Evolutionary conservation across 129 eudicot species (phyloP).

Genomic region (Oenanthe sinensis): DNA sequence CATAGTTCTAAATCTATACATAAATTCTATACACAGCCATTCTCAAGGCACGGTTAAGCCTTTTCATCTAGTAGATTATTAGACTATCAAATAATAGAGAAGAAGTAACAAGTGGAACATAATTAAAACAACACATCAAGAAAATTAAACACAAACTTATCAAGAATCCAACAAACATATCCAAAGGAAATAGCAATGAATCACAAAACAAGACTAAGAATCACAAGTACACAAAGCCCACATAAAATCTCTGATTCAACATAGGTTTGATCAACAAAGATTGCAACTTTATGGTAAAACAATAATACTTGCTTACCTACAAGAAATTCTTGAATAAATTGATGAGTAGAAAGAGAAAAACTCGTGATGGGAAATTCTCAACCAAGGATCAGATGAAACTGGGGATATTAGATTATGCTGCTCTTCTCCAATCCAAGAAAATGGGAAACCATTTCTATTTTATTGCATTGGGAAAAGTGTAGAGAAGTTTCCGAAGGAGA

Average conservation of each 20-base stretch:
- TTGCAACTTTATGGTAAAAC: not conserved
- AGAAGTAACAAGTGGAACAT: not conserved
- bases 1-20: not conserved
- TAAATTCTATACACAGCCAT: not conserved
- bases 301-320: not conserved
- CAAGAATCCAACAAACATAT: not conserved
- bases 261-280: not conserved
- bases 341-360: not conserved
- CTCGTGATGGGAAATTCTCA: not conserved
- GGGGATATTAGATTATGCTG: not conserved
- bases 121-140: not conserved
- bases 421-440: constrained; percentile 6
- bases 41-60: not conserved
- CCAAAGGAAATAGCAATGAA: not conserved
- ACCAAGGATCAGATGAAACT: not conserved
- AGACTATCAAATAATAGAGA: not conserved
- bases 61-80: not conserved
- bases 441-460: not conserved
- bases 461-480: not conserved
- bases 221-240: not conserved
- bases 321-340: not conserved
- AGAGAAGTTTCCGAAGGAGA: constrained; percentile 1
- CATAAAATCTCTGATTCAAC: not conserved
- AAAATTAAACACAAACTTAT: too few relatives aligned
- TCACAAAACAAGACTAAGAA: not conserved